These are phyloP conservation scores for Piloderma croceum DNA, from an alignment of 768 basidiomycete species.

Conservation along the genomic window DNA sequence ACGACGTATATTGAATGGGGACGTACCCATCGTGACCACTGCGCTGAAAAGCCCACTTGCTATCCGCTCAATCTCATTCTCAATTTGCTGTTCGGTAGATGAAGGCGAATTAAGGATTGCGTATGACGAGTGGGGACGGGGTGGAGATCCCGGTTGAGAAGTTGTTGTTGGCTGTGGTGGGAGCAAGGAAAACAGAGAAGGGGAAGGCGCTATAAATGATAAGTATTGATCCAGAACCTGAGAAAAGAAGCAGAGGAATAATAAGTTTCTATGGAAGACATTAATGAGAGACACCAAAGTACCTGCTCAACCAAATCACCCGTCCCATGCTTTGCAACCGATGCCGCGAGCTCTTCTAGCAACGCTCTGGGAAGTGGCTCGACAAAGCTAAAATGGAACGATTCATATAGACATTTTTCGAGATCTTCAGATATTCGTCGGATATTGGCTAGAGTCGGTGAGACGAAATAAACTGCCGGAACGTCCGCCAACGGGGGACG, in stretches of 20 bases:
- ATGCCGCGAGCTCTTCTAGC: conserved; percentile 88
- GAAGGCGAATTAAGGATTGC: conserved; percentile 85
- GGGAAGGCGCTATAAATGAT: conserved; percentile 91
- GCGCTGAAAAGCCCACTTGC: conserved; percentile 89
- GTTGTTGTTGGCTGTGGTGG: conserved; percentile 37
- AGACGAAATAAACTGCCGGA: conserved; percentile 94
- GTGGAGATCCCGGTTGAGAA: conserved; percentile 29
- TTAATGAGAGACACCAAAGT: conserved; percentile 10
- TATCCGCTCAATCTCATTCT: conserved; percentile 88
- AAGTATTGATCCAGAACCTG: conserved; percentile 96
- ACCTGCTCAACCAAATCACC: conserved; percentile 80
- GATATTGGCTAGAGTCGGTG: conserved; percentile 83
- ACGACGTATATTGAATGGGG: too few species aligned
- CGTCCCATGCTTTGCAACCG: conserved; percentile 79
- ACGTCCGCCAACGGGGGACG: conserved; percentile 91
- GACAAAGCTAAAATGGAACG: conserved; percentile 92
- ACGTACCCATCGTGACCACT: conserved; percentile 76
- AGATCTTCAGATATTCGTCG: conserved; percentile 91
- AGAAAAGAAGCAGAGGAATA: too few species aligned
- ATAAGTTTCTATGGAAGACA: background rate
- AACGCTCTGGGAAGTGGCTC: conserved; percentile 84
- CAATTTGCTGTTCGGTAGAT: conserved; percentile 86
- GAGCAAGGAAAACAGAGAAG: conserved; percentile 86
- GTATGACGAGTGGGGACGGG: conserved; percentile 59
- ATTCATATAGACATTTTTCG: conserved; percentile 83